Conservation (phyloP, 2,329 filamentous ascomycete genomes). For the Verticillium klebahnii region DNA sequence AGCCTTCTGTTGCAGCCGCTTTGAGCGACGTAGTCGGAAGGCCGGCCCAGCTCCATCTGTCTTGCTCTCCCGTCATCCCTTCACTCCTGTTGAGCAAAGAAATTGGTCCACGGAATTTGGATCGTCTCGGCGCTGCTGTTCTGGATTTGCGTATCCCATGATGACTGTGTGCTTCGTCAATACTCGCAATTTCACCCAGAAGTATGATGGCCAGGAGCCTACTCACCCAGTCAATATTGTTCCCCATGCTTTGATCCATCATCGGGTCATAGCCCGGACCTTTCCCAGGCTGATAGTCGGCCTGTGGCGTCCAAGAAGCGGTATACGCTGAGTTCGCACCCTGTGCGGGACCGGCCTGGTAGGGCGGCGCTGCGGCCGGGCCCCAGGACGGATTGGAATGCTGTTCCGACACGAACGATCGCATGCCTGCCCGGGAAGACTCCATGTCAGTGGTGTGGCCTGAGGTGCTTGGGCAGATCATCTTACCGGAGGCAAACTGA, state of each 20-base stretch:
- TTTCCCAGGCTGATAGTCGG: background rate
- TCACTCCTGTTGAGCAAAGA: constrained; percentile 8
- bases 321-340: background rate
- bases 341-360: background rate
- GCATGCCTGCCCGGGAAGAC: background rate
- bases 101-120: constrained; percentile 20
- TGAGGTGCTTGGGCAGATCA: background rate
- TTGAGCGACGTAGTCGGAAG: too few species aligned
- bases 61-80: too few species aligned
- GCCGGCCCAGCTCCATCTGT: too few species aligned
- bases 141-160: constrained; percentile 20
- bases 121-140: constrained; percentile 16
- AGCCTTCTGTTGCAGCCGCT: too few species aligned
- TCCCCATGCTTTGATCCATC: background rate
- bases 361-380: background rate
- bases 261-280: background rate
- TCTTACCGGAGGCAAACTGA: constrained; percentile 7
- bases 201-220: background rate
- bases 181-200: background rate
- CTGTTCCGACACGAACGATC: background rate
- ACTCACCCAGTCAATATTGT: constrained; percentile 10
- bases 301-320: background rate
- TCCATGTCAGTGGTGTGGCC: background rate
- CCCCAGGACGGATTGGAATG: background rate
- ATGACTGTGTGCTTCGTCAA: constrained; percentile 8